phyloP scores from a whole-genome alignment of 2,329 filamentous ascomycete species.

The Hypomyces perniciosus region DNA sequence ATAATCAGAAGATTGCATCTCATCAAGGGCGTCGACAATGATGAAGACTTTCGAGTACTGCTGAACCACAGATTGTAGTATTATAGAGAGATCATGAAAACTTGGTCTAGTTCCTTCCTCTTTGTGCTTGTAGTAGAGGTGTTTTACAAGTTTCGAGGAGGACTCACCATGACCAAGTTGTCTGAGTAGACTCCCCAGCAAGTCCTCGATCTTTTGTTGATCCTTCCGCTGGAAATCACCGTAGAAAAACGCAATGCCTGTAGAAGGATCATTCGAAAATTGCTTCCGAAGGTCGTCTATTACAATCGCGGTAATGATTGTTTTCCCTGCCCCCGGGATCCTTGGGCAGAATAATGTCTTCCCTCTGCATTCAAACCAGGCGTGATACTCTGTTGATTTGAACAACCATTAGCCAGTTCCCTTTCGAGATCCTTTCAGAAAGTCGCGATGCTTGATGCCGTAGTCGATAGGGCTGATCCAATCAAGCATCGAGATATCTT shows the following conservation, averaged over 20 bases:
- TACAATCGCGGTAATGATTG: conserved; percentile 36
- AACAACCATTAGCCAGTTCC: conserved; percentile 43
- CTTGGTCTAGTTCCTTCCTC: neutral
- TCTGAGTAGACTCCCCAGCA: neutral
- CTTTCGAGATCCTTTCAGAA: conserved; percentile 24
- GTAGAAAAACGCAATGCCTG: conserved; percentile 2
- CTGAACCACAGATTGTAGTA: neutral
- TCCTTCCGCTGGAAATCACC: neutral
- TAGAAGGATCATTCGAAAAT: too few species aligned
- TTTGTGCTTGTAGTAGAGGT: neutral
- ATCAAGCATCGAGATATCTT: neutral
- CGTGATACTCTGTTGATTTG: conserved; percentile 27
- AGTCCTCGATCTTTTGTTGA: neutral
- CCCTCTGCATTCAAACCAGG: conserved; percentile 23
- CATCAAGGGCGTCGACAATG: conserved; percentile 2
- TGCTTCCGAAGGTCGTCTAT: conserved; percentile 33
- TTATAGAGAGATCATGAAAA: neutral
- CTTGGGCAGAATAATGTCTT: conserved; percentile 40
- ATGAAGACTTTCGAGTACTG: neutral
- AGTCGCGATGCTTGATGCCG: conserved; percentile 32
- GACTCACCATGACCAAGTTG: neutral
- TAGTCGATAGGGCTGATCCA: conserved; percentile 27
- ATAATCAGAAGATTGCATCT: neutral
- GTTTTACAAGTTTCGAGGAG: neutral
- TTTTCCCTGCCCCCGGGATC: conserved; percentile 45